phyloP scores from a whole-genome alignment of 305 asterid genomes.

The Plantago coronopus region DNA sequence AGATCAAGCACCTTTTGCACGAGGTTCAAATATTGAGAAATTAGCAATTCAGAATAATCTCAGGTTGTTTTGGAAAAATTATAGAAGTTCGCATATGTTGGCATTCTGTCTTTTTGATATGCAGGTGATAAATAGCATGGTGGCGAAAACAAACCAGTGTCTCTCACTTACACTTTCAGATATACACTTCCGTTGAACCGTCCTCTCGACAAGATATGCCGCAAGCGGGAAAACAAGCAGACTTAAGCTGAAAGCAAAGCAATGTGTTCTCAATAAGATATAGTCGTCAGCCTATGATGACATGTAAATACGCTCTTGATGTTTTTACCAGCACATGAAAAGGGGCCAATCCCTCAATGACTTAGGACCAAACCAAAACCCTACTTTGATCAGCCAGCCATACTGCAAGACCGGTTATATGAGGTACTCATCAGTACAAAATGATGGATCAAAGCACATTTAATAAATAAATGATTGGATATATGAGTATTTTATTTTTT shows the following conservation, averaged over 20 bases:
- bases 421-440: slow-evolving; percentile 12
- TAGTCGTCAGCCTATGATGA: slow-evolving; percentile 6
- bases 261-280: slow-evolving; percentile 2
- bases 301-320: slow-evolving; percentile 10
- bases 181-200: slow-evolving; percentile 49
- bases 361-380: slow-evolving; percentile 89
- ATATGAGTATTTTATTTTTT: too few species aligned
- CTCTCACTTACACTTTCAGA: slow-evolving; percentile 63
- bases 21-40: too few species aligned
- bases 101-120: too few species aligned
- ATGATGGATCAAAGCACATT: slow-evolving; percentile 12
- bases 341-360: slow-evolving; percentile 96
- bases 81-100: too few species aligned
- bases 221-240: slow-evolving; percentile 77
- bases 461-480: too few species aligned
- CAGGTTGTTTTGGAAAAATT: too few species aligned
- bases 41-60: too few species aligned
- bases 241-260: slow-evolving; percentile 54
- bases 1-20: too few species aligned
- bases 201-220: slow-evolving; percentile 78
- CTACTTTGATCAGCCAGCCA: slow-evolving; percentile 83
- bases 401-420: slow-evolving; percentile 53
- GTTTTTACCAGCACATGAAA: slow-evolving; percentile 84
- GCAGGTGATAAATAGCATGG: background rate
- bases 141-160: slow-evolving; percentile 16